Evolutionary conservation across 169 alveolate species (phyloP), one percentile per base, ranked within the genome.

Genomic region (Plasmodium fragile): DNA sequence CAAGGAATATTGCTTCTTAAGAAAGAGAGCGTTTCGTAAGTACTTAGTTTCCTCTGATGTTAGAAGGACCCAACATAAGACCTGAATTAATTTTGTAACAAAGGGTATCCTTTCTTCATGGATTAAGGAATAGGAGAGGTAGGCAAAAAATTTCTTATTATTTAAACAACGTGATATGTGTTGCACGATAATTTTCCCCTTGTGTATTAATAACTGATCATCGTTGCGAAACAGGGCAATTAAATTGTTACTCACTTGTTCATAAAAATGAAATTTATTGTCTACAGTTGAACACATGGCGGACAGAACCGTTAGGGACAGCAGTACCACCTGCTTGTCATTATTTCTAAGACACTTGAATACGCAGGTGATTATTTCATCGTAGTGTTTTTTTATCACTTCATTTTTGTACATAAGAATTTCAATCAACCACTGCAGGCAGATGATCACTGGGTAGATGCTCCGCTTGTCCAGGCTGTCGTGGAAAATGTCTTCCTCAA

Each of bases 1-100:
- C 30, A 95, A 49, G 0, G 52, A 22, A 52, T 87, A 92, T 13
- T 94, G 92, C 39, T 95, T 85, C 69, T 72, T 93, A 2, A 95
- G 92, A 22, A 96, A 85, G 16, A 96, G 92, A 39, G 32, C 71
- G 39, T 89, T 87, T 81, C 97, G 92, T 83, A 96, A 49, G 52
- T 90, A 95, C 53, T 85, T 93, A 0, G 97, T 95, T 18, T 95
- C 97, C 94, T 94, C 89, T 1, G 97, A 92, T 16, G 97, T 96
- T 65, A 96, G 45, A 73, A 96, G 84, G 8, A 96, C 94, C 97
- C 97, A 96, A 81, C 95, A 95, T 81, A 96, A 89, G 13, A 95
- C 89, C 49, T 96, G 96, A 30, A 96, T 94, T 25, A 96, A 77
- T 55, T 92, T 84, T 49, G 82, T 92, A 1, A 96, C 95, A 89